Evolutionary conservation across 352 stramenopile genomes (phyloP), one percentile per base, ranked within the genome.

Genomic region (Aphanomyces euteiches): DNA sequence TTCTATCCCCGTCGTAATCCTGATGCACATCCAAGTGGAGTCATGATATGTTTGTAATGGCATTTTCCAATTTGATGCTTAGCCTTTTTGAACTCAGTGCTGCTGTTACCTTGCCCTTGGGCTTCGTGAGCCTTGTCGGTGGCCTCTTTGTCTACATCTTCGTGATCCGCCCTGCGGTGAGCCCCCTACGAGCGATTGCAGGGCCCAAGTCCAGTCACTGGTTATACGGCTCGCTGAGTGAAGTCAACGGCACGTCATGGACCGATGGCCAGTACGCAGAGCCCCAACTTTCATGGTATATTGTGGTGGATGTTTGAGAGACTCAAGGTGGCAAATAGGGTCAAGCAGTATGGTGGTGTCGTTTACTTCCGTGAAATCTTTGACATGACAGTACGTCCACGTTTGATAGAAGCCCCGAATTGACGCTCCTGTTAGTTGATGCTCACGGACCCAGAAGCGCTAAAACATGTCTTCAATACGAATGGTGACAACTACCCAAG

Each of bases 221-320:
- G 12, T 57, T 69, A 19, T 69, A 60, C 3, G 63, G 63, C 43
- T 37, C 48, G 15, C 38, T n/a, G 57, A 19, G 59, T n/a, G 47
- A 69, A 61, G 59, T 69, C 50, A 69, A 60, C 36, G 63, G 59
- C 21, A 59, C 50, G 7, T 59, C 57, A 40, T 70, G 64, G 64
- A 36, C 43, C 3, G 28, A 70, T 17, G 64, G 64, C 21, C 64
- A 70, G 15, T 70, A 47, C 40, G 47, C 64, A 12, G 47, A 70
- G 47, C 64, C 64, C 47, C 47, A 17, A 5, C 47, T 70, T 21
- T 48, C 38, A 17, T 70, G 64, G 64, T 61, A 28, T 3, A 28
- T 2, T 28, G n/a, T n/a, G n/a, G 8, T 58, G 7, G 1, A 50
- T 50, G 10, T n/a, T 50, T 12, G 2, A n/a, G 15, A n/a, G n/a